Base-by-base conservation (phyloP, 805 yeast genomes). In the Vanderwaltozyma polyspora region DNA sequence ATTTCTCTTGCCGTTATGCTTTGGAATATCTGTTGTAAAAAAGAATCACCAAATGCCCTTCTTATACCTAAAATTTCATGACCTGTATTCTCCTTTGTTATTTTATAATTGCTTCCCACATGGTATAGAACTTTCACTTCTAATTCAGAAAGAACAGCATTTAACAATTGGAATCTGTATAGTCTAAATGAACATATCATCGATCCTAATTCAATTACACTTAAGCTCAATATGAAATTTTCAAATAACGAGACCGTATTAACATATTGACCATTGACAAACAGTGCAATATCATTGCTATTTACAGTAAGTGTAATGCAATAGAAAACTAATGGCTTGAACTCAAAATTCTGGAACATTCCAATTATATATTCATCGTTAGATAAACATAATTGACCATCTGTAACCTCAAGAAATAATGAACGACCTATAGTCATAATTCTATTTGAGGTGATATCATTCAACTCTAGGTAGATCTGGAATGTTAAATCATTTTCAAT, bases 151-250 rank as follows among this genome's bases (percentile, higher is more conserved):
- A 49, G 25, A 9, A 19, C 27, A 8, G 30, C 35, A 10, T 32
- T 30, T 25, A 30, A 51, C 2, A 47, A 29, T 15, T 24, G 30
- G 5, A 51, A 38, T n/a, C 42, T 35, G 27, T 31, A 52, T 11
- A 56, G 34, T 31, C 44, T 51, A n/a, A 60, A 46, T 3, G 60
- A 45, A 6, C 57, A 44, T 15, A 51, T 54, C 40, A 58, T 54
- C 2, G 60, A 51, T 7, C 61, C 63, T 19, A 62, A 12, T 25
- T 48, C 55, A n/a, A 61, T 12, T 5, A 23, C 28, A 4, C 41
- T 31, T 12, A 42, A 34, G 16, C 38, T 36, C 3, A 42, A 39
- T 2, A 40, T 27, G 0, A 43, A 18, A 4, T 37, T 39, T 16
- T 40, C 42, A 16, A 47, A 41, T 11, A 54, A 24, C 5, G 47